Evolutionary conservation across 345 rosid genomes (phyloP).

Genomic region (Camelina neglecta): DNA sequence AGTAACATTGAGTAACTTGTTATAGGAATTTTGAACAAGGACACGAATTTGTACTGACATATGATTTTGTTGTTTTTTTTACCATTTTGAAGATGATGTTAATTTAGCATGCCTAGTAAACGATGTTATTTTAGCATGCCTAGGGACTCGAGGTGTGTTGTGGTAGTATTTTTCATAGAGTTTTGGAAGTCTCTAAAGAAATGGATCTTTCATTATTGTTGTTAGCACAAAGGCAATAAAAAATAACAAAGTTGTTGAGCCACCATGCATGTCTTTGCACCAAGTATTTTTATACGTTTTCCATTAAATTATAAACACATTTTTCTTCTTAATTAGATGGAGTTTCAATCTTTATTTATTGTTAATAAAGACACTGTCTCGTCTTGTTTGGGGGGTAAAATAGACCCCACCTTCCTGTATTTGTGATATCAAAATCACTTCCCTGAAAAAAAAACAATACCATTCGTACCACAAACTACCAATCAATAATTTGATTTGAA

Average conservation of each 20-base stretch:
- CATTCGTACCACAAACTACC: slow-evolving; percentile 14
- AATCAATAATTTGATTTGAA: neutral
- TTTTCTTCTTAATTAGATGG: neutral
- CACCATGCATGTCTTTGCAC: slow-evolving; percentile 29
- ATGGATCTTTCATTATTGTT: slow-evolving; percentile 20
- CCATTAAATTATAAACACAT: neutral
- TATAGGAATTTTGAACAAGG: neutral
- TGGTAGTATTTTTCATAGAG: neutral
- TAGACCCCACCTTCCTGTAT: slow-evolving; percentile 16
- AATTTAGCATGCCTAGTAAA: slow-evolving; percentile 2
- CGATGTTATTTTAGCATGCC: slow-evolving; percentile 16
- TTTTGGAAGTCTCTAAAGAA: slow-evolving; percentile 15
- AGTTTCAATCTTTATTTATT: slow-evolving; percentile 20
- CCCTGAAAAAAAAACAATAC: neutral
- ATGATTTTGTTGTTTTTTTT: slow-evolving; percentile 21
- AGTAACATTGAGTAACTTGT: slow-evolving; percentile 19
- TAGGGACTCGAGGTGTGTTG: slow-evolving; percentile 5
- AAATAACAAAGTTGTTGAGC: slow-evolving; percentile 35
- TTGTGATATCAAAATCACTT: slow-evolving; percentile 26
- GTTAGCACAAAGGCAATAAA: slow-evolving; percentile 15
- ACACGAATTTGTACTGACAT: slow-evolving; percentile 23
- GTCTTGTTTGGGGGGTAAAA: slow-evolving; percentile 14
- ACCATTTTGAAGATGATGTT: slow-evolving; percentile 28
- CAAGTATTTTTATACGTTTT: slow-evolving; percentile 21
- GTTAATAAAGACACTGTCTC: slow-evolving; percentile 11